Evolutionary conservation across 352 stramenopile species (phyloP).

Genomic region (Phytophthora litchii): DNA sequence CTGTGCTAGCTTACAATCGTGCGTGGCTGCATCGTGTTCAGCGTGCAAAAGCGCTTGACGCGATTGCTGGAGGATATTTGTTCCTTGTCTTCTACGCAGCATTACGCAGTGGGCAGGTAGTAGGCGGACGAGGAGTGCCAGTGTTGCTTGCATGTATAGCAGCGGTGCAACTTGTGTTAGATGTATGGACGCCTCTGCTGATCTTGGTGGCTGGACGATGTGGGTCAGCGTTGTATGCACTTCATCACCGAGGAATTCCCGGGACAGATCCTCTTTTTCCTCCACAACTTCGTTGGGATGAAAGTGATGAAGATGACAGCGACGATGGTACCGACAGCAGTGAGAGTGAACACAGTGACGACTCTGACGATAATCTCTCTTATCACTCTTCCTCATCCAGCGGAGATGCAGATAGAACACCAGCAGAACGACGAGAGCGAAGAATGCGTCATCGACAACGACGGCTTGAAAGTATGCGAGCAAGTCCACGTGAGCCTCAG

Average conservation of each 20-base stretch:
- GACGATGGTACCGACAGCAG: slow-evolving; percentile 20
- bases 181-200: slow-evolving; percentile 71
- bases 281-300: slow-evolving; percentile 68
- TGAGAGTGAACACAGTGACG: slow-evolving; percentile 24
- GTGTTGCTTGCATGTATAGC: slow-evolving; percentile 50
- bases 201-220: slow-evolving; percentile 73
- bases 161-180: slow-evolving; percentile 55
- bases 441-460: slow-evolving; percentile 26
- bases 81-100: slow-evolving; percentile 75
- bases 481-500: slow-evolving; percentile 19
- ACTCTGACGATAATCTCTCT: slow-evolving; percentile 21
- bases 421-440: slow-evolving; percentile 30
- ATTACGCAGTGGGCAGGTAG: slow-evolving; percentile 61
- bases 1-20: slow-evolving; percentile 74
- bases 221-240: slow-evolving; percentile 48
- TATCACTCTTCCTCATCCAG: slow-evolving; percentile 40
- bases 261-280: slow-evolving; percentile 71
- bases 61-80: slow-evolving; percentile 59
- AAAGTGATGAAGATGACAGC: slow-evolving; percentile 42
- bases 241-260: slow-evolving; percentile 60
- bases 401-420: slow-evolving; percentile 24
- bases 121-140: slow-evolving; percentile 48
- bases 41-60: slow-evolving; percentile 66
- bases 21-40: slow-evolving; percentile 66
- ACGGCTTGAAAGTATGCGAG: slow-evolving; percentile 21